phyloP scores from a whole-genome alignment of 2,329 filamentous ascomycete species.

The Mycosphaerella arachidis region DNA sequence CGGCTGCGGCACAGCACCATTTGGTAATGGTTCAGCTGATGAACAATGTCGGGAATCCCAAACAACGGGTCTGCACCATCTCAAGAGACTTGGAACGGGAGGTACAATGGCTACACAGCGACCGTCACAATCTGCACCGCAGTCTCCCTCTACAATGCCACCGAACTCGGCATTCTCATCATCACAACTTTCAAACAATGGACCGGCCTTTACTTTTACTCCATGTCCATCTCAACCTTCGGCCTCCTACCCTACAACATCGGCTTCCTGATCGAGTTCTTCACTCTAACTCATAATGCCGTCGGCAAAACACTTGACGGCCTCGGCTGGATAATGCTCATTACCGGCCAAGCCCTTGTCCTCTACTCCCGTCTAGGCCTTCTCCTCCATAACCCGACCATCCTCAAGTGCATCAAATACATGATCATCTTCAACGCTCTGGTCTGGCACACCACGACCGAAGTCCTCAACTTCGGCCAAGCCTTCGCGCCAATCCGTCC shows the following conservation, averaged over 20 bases:
- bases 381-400: not conserved
- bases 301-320: not conserved
- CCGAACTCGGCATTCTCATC: not conserved
- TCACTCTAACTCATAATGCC: not conserved
- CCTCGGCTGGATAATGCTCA: not conserved
- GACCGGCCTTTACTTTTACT: not conserved
- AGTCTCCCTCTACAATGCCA: not conserved
- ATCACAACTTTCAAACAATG: not conserved
- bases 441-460: not conserved
- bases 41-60: not conserved
- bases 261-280: not conserved
- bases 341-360: not conserved
- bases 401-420: not conserved
- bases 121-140: not conserved
- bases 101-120: not conserved
- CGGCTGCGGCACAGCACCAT: not conserved
- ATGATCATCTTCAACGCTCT: not conserved
- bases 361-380: slow-evolving; percentile 2
- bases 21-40: not conserved
- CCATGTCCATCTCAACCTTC: not conserved
- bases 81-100: not conserved
- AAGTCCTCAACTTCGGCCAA: slow-evolving; percentile 1
- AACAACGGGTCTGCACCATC: not conserved
- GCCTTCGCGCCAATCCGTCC: not conserved
- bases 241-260: not conserved